Percentiles rank a stretch among this genome's conserved stretches.
Conservation (phyloP, 495 filamentous ascomycete genomes). For the Xylaria telfairii region DNA sequence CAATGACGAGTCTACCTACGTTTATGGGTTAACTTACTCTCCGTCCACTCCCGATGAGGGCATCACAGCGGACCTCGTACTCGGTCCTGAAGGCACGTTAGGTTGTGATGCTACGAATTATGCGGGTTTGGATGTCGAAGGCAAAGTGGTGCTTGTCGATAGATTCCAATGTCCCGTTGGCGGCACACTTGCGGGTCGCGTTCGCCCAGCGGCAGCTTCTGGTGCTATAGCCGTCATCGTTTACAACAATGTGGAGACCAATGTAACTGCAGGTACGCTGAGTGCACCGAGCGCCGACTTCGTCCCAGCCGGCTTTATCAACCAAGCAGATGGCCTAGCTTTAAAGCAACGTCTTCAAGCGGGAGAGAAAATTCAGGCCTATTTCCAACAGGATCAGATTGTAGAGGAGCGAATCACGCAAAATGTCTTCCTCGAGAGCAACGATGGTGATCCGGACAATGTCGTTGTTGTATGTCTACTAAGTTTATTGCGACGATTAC, state of each 20-base stretch:
- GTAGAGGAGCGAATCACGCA: slow-evolving; percentile 45
- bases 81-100: slow-evolving; percentile 40
- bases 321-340: slow-evolving; percentile 40
- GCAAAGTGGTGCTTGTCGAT: slow-evolving; percentile 53
- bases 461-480: slow-evolving; percentile 36
- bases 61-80: slow-evolving; percentile 46
- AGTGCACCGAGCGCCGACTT: slow-evolving; percentile 41
- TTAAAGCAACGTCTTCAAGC: slow-evolving; percentile 37
- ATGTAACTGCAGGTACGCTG: slow-evolving; percentile 40
- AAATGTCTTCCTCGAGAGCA: slow-evolving; percentile 52
- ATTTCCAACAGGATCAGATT: slow-evolving; percentile 49
- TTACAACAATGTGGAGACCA: slow-evolving; percentile 39
- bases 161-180: slow-evolving; percentile 47
- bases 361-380: slow-evolving; percentile 39
- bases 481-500: not conserved
- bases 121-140: slow-evolving; percentile 43
- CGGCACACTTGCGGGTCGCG: slow-evolving; percentile 48
- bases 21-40: slow-evolving; percentile 48
- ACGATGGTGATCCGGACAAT: slow-evolving; percentile 36
- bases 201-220: slow-evolving; percentile 44
- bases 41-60: slow-evolving; percentile 49
- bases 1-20: slow-evolving; percentile 40
- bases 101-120: slow-evolving; percentile 49
- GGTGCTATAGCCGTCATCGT: slow-evolving; percentile 49
- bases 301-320: slow-evolving; percentile 46